Percentiles rank a stretch among this genome's conserved stretches.
Evolutionary conservation across 2,329 filamentous ascomycete species (phyloP).

Genomic region (Stachybotrys chartarum): DNA sequence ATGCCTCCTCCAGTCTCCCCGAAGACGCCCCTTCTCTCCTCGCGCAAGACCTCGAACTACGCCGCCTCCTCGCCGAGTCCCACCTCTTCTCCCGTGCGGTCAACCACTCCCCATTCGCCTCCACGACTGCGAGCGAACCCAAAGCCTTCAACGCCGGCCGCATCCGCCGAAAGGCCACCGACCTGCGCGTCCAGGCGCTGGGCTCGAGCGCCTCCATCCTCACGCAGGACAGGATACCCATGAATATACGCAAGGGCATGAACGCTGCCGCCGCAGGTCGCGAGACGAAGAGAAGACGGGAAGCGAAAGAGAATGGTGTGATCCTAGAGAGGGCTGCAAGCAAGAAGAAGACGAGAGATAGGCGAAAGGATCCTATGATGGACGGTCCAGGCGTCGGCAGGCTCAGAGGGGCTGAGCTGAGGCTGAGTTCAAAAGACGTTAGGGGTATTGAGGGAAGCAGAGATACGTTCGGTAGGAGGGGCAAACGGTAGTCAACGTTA

Average conservation of each 20-base stretch:
- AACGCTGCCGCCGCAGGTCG: slow-evolving; percentile 53
- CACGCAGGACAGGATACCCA: slow-evolving; percentile 80
- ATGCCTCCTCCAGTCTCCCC: slow-evolving; percentile 23
- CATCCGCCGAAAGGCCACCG: slow-evolving; percentile 72
- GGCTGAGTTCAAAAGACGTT: slow-evolving; percentile 71
- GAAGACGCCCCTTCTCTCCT: slow-evolving; percentile 64
- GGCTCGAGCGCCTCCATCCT: slow-evolving; percentile 72
- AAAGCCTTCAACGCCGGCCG: slow-evolving; percentile 52
- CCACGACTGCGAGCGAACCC: slow-evolving; percentile 26
- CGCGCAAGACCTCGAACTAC: slow-evolving; percentile 86
- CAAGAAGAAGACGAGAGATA: slow-evolving; percentile 30
- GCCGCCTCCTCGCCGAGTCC: slow-evolving; percentile 84
- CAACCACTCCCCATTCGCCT: slow-evolving; percentile 30
- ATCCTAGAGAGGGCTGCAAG: slow-evolving; percentile 61
- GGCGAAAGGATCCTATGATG: slow-evolving; percentile 51
- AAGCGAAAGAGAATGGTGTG: slow-evolving; percentile 86
- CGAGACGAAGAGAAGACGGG: slow-evolving; percentile 64
- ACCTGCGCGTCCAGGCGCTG: slow-evolving; percentile 74
- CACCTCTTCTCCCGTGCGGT: slow-evolving; percentile 62
- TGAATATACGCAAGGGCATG: slow-evolving; percentile 82
- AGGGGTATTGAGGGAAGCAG: slow-evolving; percentile 56
- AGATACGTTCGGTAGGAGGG: slow-evolving; percentile 32
- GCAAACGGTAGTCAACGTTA: slow-evolving; percentile 15
- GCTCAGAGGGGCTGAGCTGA: slow-evolving; percentile 72
- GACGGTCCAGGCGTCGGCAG: slow-evolving; percentile 74